phyloP scores from a whole-genome alignment of 495 filamentous ascomycete species.

The Lasiosphaeria miniovina region DNA sequence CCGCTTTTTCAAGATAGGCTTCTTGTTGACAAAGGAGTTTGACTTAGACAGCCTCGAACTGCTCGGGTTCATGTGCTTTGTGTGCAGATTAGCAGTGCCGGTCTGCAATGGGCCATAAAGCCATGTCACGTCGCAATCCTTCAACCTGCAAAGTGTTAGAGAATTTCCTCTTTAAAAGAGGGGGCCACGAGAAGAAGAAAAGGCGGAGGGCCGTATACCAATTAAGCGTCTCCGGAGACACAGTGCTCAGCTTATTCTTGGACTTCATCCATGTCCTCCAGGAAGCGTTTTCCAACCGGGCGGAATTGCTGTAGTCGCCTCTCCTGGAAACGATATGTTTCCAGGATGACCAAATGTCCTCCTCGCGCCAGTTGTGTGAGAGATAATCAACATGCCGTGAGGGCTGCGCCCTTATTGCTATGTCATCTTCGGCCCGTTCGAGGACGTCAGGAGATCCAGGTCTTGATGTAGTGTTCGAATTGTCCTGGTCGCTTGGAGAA shows the following conservation, averaged over 20 bases:
- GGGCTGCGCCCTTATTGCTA: conserved; percentile 69
- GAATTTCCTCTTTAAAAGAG: conserved; percentile 8
- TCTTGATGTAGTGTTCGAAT: conserved; percentile 43
- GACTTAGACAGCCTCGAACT: conserved; percentile 66
- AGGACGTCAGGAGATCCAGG: conserved; percentile 42
- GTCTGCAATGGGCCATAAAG: conserved; percentile 91
- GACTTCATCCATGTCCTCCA: conserved; percentile 98
- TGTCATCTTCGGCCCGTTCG: conserved; percentile 75
- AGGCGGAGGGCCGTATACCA: conserved; percentile 55
- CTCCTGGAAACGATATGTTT: conserved; percentile 79
- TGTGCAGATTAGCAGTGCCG: conserved; percentile 42
- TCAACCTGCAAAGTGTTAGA: conserved; percentile 62
- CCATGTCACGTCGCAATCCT: conserved; percentile 97
- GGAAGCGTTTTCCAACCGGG: conserved; percentile 89
- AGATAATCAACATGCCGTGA: conserved; percentile 95
- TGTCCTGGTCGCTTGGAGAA: conserved; percentile 44
- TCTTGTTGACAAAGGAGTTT: conserved; percentile 76
- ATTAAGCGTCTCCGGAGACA: conserved; percentile 84
- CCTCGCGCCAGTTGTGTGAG: conserved; percentile 91
- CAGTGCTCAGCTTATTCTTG: conserved; percentile 78
- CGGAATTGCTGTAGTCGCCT: conserved; percentile 73
- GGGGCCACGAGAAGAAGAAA: conserved; percentile 12
- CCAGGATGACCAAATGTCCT: conserved; percentile 98
- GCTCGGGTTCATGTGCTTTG: conserved; percentile 51
- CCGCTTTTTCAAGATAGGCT: conserved; percentile 94